Conservation (phyloP, 257 asterid genomes). For the Solanum rostratum region DNA sequence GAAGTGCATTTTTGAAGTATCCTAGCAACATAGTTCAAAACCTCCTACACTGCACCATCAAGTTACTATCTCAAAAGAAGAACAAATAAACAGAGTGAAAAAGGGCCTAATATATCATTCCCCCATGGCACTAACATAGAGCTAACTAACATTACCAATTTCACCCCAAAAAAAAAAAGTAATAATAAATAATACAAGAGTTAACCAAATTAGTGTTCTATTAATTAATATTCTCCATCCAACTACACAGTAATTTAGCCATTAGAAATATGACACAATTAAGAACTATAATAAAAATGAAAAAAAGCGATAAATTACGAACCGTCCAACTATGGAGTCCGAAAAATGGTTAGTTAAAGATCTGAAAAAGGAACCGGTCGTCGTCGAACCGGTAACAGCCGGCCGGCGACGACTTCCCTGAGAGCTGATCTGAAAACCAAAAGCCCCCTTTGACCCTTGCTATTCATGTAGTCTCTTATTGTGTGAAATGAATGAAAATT, state of each 20-base stretch:
- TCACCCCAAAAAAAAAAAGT: no score
- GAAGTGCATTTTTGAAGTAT: background rate
- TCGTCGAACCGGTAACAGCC: background rate
- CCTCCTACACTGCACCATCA: background rate
- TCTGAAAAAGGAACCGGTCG: background rate
- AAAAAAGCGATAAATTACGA: background rate
- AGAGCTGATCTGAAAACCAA: background rate
- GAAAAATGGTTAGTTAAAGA: background rate
- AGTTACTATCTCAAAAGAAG: background rate
- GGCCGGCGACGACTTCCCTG: background rate
- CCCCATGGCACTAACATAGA: background rate
- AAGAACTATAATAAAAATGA: background rate
- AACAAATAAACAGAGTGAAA: background rate
- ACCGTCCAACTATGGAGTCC: background rate
- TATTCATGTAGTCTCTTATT: background rate
- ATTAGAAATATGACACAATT: background rate
- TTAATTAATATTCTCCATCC: background rate
- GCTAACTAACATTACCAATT: background rate
- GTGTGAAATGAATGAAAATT: background rate
- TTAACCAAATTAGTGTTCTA: background rate
- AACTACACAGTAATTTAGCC: background rate
- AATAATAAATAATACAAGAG: background rate
- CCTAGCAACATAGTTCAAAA: background rate
- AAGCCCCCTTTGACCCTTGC: background rate
- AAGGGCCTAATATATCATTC: no score